Conservation (phyloP, 495 filamentous ascomycete genomes). For the Penicillium longicatenatum region DNA sequence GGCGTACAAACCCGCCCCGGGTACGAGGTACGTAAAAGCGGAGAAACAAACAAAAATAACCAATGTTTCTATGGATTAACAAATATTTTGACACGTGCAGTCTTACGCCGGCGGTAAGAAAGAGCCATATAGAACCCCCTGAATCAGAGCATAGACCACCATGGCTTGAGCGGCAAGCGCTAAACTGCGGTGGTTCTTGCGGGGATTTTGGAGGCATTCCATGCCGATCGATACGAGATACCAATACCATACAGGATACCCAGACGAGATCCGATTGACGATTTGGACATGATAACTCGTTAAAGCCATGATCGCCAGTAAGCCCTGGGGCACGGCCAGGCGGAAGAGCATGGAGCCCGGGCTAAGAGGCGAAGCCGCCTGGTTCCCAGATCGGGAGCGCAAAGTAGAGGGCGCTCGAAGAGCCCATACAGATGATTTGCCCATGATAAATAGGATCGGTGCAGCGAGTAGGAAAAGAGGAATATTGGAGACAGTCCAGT, state of each 20-base stretch:
- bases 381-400: slow-evolving; percentile 14
- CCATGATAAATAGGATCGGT: slow-evolving; percentile 74
- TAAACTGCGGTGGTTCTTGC: slow-evolving; percentile 24
- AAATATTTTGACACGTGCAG: neutral
- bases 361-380: slow-evolving; percentile 31
- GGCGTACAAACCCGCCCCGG: slow-evolving; percentile 6
- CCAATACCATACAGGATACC: slow-evolving; percentile 89
- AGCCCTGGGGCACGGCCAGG: slow-evolving; percentile 67
- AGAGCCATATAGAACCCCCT: slow-evolving; percentile 82
- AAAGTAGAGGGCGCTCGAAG: slow-evolving; percentile 28
- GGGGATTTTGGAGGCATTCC: slow-evolving; percentile 18
- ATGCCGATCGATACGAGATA: slow-evolving; percentile 58
- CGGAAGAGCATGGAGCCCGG: slow-evolving; percentile 52
- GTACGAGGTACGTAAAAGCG: slow-evolving; percentile 4
- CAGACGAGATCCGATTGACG: slow-evolving; percentile 84
- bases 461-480: slow-evolving; percentile 84
- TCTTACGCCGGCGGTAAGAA: slow-evolving; percentile 86
- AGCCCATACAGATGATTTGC: slow-evolving; percentile 58
- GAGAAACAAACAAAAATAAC: neutral
- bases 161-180: slow-evolving; percentile 61
- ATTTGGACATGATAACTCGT: slow-evolving; percentile 91
- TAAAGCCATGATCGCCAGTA: slow-evolving; percentile 70
- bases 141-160: slow-evolving; percentile 78
- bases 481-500: slow-evolving; percentile 86
- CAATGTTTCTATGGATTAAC: neutral